Percentiles rank a stretch among this genome's conserved stretches.
Conservation (phyloP, 805 yeast species). For the Starmera dryadoides region DNA sequence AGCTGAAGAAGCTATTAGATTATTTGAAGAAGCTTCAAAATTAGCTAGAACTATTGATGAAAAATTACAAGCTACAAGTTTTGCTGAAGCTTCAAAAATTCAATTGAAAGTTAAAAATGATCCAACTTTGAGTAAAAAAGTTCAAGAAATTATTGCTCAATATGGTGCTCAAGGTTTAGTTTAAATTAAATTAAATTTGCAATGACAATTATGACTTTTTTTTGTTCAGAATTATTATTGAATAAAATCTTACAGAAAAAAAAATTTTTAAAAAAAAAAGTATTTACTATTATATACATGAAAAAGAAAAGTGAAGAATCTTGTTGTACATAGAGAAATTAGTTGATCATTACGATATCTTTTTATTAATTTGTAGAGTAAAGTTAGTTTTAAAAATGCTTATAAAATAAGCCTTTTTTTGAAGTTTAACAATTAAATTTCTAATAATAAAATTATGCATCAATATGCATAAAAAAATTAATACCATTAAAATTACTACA, state of each 20-base stretch:
- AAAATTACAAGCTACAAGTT: slow-evolving; percentile 82
- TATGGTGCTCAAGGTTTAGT: slow-evolving; percentile 18
- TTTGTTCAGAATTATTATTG: no score
- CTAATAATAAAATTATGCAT: no score
- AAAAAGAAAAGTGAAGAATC: background rate
- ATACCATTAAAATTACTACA: no score
- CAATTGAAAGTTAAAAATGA: slow-evolving; percentile 74
- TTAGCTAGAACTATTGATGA: slow-evolving; percentile 82
- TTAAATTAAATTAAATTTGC: no score
- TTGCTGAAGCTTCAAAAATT: slow-evolving; percentile 88
- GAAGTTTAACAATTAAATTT: no score
- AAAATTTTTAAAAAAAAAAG: background rate
- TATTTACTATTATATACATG: background rate
- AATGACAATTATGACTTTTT: no score
- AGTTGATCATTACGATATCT: background rate
- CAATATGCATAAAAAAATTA: no score
- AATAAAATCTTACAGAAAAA: no score
- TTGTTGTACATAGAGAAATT: background rate
- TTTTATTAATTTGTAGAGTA: no score
- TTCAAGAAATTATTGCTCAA: slow-evolving; percentile 49
- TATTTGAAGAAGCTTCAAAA: slow-evolving; percentile 77
- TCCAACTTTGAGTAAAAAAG: slow-evolving; percentile 54
- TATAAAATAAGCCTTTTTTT: no score
- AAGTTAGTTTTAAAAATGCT: no score
- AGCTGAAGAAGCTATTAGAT: slow-evolving; percentile 70